These are phyloP conservation scores for Cryphonectria radicalis DNA, from an alignment of 2,329 filamentous ascomycete species.

Conservation along the genomic window DNA sequence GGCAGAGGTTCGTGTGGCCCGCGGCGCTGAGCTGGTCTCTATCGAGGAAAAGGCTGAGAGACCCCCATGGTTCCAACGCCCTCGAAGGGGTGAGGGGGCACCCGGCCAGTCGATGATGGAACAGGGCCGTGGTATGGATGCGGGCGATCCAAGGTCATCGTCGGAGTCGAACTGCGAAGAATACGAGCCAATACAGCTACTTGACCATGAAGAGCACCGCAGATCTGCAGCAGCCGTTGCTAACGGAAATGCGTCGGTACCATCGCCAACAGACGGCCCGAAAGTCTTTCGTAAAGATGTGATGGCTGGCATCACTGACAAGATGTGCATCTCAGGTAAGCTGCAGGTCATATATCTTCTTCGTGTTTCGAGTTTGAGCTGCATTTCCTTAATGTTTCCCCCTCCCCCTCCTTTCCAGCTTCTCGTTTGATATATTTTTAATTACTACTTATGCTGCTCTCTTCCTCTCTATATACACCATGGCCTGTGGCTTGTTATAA, in stretches of 20 bases:
- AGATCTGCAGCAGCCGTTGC: background rate
- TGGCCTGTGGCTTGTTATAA: background rate
- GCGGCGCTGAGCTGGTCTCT: slow-evolving; percentile 36
- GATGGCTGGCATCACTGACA: slow-evolving; percentile 66
- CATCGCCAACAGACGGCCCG: slow-evolving; percentile 30
- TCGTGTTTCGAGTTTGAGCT: background rate
- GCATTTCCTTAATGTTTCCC: background rate
- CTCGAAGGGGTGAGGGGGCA: slow-evolving; percentile 31
- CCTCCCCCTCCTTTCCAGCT: background rate
- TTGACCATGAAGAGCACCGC: slow-evolving; percentile 24
- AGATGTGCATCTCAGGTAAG: slow-evolving; percentile 69
- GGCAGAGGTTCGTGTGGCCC: slow-evolving; percentile 60
- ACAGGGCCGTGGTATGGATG: background rate
- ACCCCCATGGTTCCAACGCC: slow-evolving; percentile 20
- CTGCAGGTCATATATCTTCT: slow-evolving; percentile 10
- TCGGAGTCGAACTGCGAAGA: slow-evolving; percentile 39
- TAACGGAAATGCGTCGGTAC: background rate
- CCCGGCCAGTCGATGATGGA: slow-evolving; percentile 26
- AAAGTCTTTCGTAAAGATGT: slow-evolving; percentile 52
- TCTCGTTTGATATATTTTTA: background rate
- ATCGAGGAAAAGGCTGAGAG: slow-evolving; percentile 18
- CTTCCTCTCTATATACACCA: background rate
- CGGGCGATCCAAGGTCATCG: slow-evolving; percentile 8
- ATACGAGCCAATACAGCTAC: slow-evolving; percentile 34
- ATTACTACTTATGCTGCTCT: background rate